Conservation (phyloP, 371 early-diverging fungal species). For the Batkoa obscura region DNA sequence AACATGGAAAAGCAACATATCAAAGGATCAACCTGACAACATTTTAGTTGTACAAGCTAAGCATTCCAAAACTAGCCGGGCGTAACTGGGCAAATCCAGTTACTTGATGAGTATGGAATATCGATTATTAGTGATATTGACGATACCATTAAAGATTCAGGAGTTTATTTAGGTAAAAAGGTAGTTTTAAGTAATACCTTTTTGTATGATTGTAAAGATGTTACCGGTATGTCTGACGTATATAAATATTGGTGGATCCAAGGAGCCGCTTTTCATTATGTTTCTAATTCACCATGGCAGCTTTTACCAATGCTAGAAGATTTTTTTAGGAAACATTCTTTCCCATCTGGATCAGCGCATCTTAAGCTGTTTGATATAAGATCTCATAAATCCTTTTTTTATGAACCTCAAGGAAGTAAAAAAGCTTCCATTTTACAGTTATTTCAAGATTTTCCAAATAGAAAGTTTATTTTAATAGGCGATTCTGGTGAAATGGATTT, state of each 20-base stretch:
- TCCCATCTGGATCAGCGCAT: conserved; percentile 68
- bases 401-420: conserved; percentile 23
- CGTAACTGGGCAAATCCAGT: conserved; percentile 19
- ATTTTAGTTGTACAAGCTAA: conserved; percentile 2
- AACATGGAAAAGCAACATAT: not conserved
- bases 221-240: conserved; percentile 18
- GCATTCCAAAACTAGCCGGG: conserved; percentile 7
- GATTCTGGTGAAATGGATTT: conserved; percentile 82
- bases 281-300: conserved; percentile 80
- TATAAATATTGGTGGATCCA: conserved; percentile 26
- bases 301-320: conserved; percentile 42
- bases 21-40: not conserved
- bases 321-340: conserved; percentile 43
- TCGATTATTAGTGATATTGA: conserved; percentile 78
- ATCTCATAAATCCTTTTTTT: conserved; percentile 12
- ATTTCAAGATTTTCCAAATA: conserved; percentile 49
- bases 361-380: conserved; percentile 28
- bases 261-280: conserved; percentile 72
- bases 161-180: conserved; percentile 42
- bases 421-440: conserved; percentile 17
- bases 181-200: conserved; percentile 49
- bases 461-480: conserved; percentile 71
- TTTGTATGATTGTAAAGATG: conserved; percentile 31
- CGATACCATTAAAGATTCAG: conserved; percentile 71
- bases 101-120: conserved; percentile 36